A percentile compares a stretch with the other conserved stretches of the same genome.
phyloP scores from a whole-genome alignment of 1,139 yeast species.

The Lodderomyces pseudojiufengensis region DNA sequence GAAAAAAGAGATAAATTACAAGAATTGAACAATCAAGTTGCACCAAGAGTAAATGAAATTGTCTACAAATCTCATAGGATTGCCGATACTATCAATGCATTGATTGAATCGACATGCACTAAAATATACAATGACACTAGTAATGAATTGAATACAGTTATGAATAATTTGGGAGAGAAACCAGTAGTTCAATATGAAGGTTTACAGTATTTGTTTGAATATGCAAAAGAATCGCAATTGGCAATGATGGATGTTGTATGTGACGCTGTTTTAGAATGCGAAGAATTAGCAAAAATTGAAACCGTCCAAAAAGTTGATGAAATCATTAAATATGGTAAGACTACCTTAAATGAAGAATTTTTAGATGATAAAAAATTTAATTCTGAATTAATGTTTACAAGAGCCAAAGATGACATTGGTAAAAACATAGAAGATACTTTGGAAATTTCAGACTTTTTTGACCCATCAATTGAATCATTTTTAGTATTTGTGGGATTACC shows the following conservation, averaged over 20 bases:
- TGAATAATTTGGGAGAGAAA: constrained; percentile 54
- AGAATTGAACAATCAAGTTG: constrained; percentile 48
- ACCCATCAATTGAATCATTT: constrained; percentile 64
- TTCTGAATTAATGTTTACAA: constrained; percentile 79
- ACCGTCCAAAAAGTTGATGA: constrained; percentile 60
- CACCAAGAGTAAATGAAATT: constrained; percentile 61
- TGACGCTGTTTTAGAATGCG: constrained; percentile 62
- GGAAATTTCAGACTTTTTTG: constrained; percentile 68
- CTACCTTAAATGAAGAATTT: constrained; percentile 58
- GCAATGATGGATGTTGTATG: constrained; percentile 63
- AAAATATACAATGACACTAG: constrained; percentile 62
- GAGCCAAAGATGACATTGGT: constrained; percentile 60
- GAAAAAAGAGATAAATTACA: constrained; percentile 44
- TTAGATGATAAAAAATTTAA: constrained; percentile 67
- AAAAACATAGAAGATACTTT: constrained; percentile 59
- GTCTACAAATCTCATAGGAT: constrained; percentile 51
- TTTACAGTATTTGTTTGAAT: constrained; percentile 61
- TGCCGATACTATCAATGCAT: constrained; percentile 55
- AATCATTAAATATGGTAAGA: constrained; percentile 62
- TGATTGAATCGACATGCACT: constrained; percentile 60
- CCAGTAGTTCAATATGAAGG: constrained; percentile 61
- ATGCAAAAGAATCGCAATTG: constrained; percentile 66
- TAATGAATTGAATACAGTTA: constrained; percentile 47
- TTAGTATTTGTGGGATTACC: constrained; percentile 43
- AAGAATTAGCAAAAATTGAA: constrained; percentile 57